Evolutionary conservation across 305 asterid genomes (phyloP).

Genomic region (Fraxinus sp.): DNA sequence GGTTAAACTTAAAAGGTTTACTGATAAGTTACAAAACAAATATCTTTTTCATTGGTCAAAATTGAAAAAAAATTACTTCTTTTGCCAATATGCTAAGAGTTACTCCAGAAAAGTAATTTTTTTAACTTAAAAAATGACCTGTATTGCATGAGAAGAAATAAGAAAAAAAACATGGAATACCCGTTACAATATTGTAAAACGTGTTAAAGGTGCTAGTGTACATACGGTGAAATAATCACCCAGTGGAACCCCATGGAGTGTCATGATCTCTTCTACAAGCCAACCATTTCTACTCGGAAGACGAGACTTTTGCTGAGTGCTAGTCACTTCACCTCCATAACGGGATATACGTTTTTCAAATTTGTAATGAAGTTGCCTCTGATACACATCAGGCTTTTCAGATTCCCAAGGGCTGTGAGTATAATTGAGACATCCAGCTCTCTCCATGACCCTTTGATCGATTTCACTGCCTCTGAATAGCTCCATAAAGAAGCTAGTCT

Average conservation of each 20-base stretch:
- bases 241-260: conserved; percentile 90
- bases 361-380: conserved; percentile 85
- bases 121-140: not conserved
- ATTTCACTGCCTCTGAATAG: conserved; percentile 77
- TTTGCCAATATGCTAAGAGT: not conserved
- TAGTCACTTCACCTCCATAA: conserved; percentile 88
- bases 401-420: conserved; percentile 87
- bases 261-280: conserved; percentile 94
- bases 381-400: conserved; percentile 79
- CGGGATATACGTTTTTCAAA: conserved; percentile 75
- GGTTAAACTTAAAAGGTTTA: not conserved
- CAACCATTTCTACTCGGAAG: conserved; percentile 64
- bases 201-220: not conserved
- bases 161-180: not conserved
- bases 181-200: not conserved
- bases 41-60: not conserved
- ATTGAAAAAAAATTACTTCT: not conserved
- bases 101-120: not conserved
- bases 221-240: conserved; percentile 91
- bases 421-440: conserved; percentile 79
- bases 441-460: conserved; percentile 82
- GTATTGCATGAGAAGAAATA: not conserved
- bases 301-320: conserved; percentile 88
- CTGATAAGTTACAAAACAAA: not conserved
- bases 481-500: conserved; percentile 90